These are phyloP conservation scores for Penicillium egyptiacum DNA, from an alignment of 495 filamentous ascomycete species.

Conservation along the genomic window DNA sequence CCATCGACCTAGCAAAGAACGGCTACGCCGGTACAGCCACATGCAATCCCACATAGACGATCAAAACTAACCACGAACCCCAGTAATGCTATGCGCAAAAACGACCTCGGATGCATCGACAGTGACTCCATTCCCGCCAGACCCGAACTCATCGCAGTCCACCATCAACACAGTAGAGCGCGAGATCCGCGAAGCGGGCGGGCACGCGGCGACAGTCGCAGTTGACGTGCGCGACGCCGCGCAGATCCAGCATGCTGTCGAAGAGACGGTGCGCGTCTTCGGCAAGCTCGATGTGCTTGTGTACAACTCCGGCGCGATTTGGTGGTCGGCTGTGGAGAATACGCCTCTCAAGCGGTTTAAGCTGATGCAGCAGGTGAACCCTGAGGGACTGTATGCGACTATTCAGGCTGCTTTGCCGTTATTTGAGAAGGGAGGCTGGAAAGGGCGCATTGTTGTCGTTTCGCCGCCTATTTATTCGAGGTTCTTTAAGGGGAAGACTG, in stretches of 20 bases:
- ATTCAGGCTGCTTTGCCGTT: constrained; percentile 67
- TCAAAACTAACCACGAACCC: constrained; percentile 5
- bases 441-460: constrained; percentile 73
- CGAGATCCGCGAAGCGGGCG: constrained; percentile 69
- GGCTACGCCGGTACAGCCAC: constrained; percentile 64
- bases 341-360: constrained; percentile 79
- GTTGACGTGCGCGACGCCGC: constrained; percentile 68
- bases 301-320: constrained; percentile 86
- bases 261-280: constrained; percentile 61
- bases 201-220: constrained; percentile 62
- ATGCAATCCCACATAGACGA: background rate
- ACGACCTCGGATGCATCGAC: constrained; percentile 63
- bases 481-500: constrained; percentile 84
- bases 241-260: constrained; percentile 62
- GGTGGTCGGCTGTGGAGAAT: constrained; percentile 73
- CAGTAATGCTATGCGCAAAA: constrained; percentile 82
- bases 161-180: constrained; percentile 83
- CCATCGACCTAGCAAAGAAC: constrained; percentile 68
- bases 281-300: constrained; percentile 68
- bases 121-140: constrained; percentile 65
- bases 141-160: constrained; percentile 76
- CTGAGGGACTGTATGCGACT: constrained; percentile 62
- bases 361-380: constrained; percentile 80
- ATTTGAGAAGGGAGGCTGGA: constrained; percentile 52
- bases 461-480: constrained; percentile 82